Base-by-base conservation (phyloP, 768 basidiomycete species). In the Lyophyllum semitale region DNA sequence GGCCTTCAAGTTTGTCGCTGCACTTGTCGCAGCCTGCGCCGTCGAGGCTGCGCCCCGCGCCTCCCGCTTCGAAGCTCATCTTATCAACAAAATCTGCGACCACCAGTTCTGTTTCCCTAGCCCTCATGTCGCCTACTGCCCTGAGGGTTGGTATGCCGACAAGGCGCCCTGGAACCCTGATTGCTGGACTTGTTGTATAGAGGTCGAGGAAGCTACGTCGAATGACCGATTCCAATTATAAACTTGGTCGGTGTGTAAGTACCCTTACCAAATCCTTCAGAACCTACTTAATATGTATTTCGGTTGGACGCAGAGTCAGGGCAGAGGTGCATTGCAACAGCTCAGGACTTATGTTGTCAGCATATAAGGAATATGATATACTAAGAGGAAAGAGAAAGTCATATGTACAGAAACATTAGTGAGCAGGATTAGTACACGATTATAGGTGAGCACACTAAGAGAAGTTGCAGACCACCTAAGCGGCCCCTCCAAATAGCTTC, bases 401-500 rank as follows among this genome's bases (percentile, higher is more conserved):
- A 15, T 15, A 15, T 3, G 33, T 9, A 15, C 33, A 47, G 17
- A 18, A 20, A 29, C 6, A 15, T 35, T 35, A 35, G 33, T 35
- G 4, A 15, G 33, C 17, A 38, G 37, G 18, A 38, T 38, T 18
- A 38, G 7, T 18, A 18, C 15, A 38, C 37, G 18, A 9, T 15
- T 15, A 35, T 4, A 35, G 17, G 9, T 18, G n/a, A 8, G 33
- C 13, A 35, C 33, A 35, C 13, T 15, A 15, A 35, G 8, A 35
- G 13, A 9, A 15, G 4, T 15, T n/a, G n/a, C n/a, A n/a, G n/a
- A n/a, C 33, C 17, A 35, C 33, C 17, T n/a, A n/a, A n/a, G n/a
- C n/a, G n/a, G n/a, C 33, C 33, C 37, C 37, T 38, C 37, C 37
- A 18, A 38, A 38, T 35, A 37, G 50, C 59, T 69, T 73, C 59